Evolutionary conservation across 768 basidiomycete species (phyloP).

Genomic region (Tephrocybe sp.): DNA sequence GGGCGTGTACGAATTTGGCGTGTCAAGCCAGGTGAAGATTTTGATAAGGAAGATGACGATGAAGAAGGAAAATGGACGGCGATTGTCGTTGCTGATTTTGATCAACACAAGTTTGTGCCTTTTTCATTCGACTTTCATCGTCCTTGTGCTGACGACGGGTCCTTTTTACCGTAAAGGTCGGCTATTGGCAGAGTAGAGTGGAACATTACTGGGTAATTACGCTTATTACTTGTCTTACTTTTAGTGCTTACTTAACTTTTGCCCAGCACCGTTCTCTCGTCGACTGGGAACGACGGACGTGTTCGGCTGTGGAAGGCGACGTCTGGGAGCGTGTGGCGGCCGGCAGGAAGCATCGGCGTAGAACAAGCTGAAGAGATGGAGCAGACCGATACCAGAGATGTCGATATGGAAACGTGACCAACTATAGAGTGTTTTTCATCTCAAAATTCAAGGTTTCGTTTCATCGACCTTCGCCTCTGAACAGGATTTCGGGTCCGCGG

Average conservation of each 20-base stretch:
- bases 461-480: too few relatives aligned
- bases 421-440: too few relatives aligned
- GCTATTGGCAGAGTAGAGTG: slow-evolving; percentile 87
- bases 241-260: not conserved
- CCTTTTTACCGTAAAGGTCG: slow-evolving; percentile 44
- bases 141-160: not conserved
- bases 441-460: too few relatives aligned
- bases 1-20: slow-evolving; percentile 91
- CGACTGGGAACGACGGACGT: slow-evolving; percentile 79
- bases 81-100: slow-evolving; percentile 79
- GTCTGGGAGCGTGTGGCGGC: slow-evolving; percentile 79
- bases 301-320: slow-evolving; percentile 85
- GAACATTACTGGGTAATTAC: slow-evolving; percentile 79
- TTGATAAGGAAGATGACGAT: slow-evolving; percentile 35
- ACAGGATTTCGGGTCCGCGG: too few relatives aligned
- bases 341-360: slow-evolving; percentile 78
- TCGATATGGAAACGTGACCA: slow-evolving; percentile 39
- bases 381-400: slow-evolving; percentile 32
- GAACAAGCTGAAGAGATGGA: slow-evolving; percentile 57
- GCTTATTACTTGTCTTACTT: not conserved
- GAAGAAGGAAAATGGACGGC: slow-evolving; percentile 71
- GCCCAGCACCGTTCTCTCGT: slow-evolving; percentile 73
- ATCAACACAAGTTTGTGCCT: slow-evolving; percentile 67
- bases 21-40: slow-evolving; percentile 57
- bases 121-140: not conserved